Evolutionary conservation across 352 stramenopile species (phyloP).

Genomic region (Elongisporangium undulatum): DNA sequence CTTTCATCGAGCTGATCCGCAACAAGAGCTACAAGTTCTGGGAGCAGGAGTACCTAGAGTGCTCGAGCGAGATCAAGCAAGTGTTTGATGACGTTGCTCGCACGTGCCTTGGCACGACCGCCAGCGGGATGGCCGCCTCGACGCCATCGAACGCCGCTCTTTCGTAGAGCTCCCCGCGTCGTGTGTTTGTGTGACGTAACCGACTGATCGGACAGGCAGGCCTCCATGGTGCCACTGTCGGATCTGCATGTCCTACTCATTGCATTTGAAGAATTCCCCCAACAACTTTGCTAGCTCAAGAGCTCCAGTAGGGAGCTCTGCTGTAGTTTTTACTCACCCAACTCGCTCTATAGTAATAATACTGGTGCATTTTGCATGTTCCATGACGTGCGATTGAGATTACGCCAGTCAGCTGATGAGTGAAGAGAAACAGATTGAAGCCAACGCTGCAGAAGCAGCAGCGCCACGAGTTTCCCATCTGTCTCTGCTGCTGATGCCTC

Average conservation of each 20-base stretch:
- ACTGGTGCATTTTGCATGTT: neutral
- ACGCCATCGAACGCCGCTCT: neutral
- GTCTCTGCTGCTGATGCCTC: neutral
- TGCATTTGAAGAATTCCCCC: neutral
- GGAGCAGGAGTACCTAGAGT: slow-evolving; percentile 98
- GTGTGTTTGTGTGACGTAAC: neutral
- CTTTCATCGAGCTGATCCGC: slow-evolving; percentile 99
- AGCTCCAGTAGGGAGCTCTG: neutral
- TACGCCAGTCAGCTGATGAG: neutral
- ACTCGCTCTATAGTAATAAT: neutral
- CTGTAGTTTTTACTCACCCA: neutral
- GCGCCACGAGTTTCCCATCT: too few species aligned
- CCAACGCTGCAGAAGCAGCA: too few species aligned
- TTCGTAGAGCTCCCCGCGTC: neutral
- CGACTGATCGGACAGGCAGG: neutral
- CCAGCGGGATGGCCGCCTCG: slow-evolving; percentile 10
- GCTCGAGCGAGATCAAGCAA: slow-evolving; percentile 98
- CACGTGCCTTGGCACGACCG: slow-evolving; percentile 85
- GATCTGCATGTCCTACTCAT: neutral
- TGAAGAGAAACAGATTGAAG: neutral
- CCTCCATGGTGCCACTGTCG: neutral
- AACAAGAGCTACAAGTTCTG: slow-evolving; percentile 99
- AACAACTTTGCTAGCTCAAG: neutral
- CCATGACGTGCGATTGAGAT: neutral
- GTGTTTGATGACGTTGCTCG: slow-evolving; percentile 98